phyloP scores from a whole-genome alignment of 2,329 filamentous ascomycete genomes.

The Penicillium palitans region DNA sequence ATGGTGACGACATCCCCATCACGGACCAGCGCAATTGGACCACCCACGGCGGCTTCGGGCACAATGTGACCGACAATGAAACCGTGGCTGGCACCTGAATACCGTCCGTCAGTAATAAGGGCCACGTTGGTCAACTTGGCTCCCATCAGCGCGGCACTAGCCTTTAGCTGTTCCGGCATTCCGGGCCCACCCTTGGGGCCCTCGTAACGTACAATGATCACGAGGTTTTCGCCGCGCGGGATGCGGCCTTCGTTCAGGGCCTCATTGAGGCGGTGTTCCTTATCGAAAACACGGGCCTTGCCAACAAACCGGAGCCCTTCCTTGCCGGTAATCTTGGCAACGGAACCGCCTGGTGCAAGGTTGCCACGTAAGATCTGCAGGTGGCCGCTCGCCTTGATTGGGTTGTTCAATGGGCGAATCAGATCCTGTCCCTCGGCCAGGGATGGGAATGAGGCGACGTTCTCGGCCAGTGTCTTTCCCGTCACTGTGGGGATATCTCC shows the following conservation, averaged over 20 bases:
- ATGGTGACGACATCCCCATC: constrained; percentile 83
- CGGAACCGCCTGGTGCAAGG: constrained; percentile 81
- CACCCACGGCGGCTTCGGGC: constrained; percentile 83
- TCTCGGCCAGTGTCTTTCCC: constrained; percentile 78
- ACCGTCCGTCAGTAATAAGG: constrained; percentile 87
- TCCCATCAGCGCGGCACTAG: constrained; percentile 88
- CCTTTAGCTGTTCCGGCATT: constrained; percentile 93
- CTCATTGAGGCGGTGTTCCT: constrained; percentile 74
- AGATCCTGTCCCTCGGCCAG: constrained; percentile 78
- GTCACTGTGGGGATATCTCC: constrained; percentile 79
- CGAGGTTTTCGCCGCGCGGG: constrained; percentile 74
- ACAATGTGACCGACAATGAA: constrained; percentile 94
- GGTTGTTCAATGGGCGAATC: constrained; percentile 76
- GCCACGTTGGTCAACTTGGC: constrained; percentile 84
- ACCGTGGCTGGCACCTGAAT: constrained; percentile 83
- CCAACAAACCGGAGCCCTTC: constrained; percentile 83
- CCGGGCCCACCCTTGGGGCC: constrained; percentile 90
- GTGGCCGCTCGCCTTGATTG: constrained; percentile 84
- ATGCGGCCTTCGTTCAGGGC: constrained; percentile 73
- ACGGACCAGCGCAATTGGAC: constrained; percentile 77
- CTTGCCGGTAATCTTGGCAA: constrained; percentile 96
- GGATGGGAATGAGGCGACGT: constrained; percentile 73
- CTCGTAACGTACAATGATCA: constrained; percentile 89
- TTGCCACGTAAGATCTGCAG: constrained; percentile 86
- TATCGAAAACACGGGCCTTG: constrained; percentile 79